Evolutionary conservation across 208 protist genomes (phyloP).

Genomic region (Trypanosoma rangeli): DNA sequence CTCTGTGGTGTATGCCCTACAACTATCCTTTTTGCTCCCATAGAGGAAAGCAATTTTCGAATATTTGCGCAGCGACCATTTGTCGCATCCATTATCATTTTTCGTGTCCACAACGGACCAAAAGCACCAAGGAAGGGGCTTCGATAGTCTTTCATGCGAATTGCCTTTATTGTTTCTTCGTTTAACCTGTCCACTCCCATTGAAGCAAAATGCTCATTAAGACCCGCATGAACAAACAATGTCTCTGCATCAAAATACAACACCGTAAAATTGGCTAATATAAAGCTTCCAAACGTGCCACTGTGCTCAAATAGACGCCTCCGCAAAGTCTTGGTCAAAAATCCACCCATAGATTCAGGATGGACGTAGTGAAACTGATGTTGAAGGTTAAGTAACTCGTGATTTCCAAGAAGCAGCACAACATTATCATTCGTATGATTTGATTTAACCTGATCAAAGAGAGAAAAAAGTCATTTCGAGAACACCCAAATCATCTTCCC

Average conservation of each 20-base stretch:
- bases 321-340: slow-evolving; percentile 45
- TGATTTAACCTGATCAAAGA: slow-evolving; percentile 45
- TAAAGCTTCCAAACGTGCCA: slow-evolving; percentile 61
- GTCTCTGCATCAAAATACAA: slow-evolving; percentile 46
- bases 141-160: slow-evolving; percentile 34
- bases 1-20: slow-evolving; percentile 76
- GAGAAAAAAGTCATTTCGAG: slow-evolving; percentile 51
- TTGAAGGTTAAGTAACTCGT: slow-evolving; percentile 85
- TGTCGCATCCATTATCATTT: slow-evolving; percentile 64
- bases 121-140: slow-evolving; percentile 40
- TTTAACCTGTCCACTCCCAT: slow-evolving; percentile 51
- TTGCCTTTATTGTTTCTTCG: slow-evolving; percentile 34
- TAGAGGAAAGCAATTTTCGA: slow-evolving; percentile 27
- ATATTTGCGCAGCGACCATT: slow-evolving; percentile 46
- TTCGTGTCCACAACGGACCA: slow-evolving; percentile 72
- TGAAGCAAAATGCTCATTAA: slow-evolving; percentile 33
- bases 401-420: slow-evolving; percentile 80
- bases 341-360: slow-evolving; percentile 45
- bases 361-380: slow-evolving; percentile 73
- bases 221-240: slow-evolving; percentile 75
- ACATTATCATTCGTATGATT: slow-evolving; percentile 48
- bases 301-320: slow-evolving; percentile 38
- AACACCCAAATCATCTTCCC: slow-evolving; percentile 48
- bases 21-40: slow-evolving; percentile 55
- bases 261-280: slow-evolving; percentile 60